Evolutionary conservation across 164 flowering plant species (phyloP), one percentile per base, ranked within the genome.

Genomic region (Malania oleifera): DNA sequence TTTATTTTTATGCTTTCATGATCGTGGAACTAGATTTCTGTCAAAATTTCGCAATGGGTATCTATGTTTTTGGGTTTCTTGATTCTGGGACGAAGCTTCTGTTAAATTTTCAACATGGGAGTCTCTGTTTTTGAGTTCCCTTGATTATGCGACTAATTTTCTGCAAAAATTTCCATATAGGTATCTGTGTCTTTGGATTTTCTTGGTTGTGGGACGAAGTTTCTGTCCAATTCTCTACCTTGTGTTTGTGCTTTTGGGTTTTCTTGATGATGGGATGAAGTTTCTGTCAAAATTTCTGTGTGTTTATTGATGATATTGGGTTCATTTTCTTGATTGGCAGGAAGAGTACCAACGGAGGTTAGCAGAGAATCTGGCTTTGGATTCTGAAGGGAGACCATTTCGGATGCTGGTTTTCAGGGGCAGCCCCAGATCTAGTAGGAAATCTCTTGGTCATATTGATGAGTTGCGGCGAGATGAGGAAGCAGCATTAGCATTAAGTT

Each of bases 361-460:
- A 63, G 64, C 60, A 48, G 80, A 77, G 53, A 68, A 61, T 55
- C 57, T 79, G 55, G 62, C 52, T 11, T 47, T 71, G 63, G 82
- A 77, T 54, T 59, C 64, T 15, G 82, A 71, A 50, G 83, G 83
- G 49, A 77, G 71, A 56, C 83, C 83, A 22, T 77, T 77, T 56
- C 68, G 70, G 64, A 82, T 82, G 80, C 23, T 82, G 59, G 77
- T 73, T 50, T 79, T 82, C 70, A 72, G 83, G 34, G 80, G 83
- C 24, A 77, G 75, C 56, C 82, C 80, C 0, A 76, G 72, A 74
- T 65, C 79, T 1, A 64, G 57, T 15, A 48, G 71, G 47, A 71
- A 56, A 56, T 57, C 67, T 0, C 22, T 57, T 50, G 67, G 68
- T 31, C 57, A 39, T 11, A 45, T 73, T 18, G 82, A 82, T 43